Evolutionary conservation across 2,329 filamentous ascomycete genomes (phyloP).

Genomic region (Fusarium palustre): DNA sequence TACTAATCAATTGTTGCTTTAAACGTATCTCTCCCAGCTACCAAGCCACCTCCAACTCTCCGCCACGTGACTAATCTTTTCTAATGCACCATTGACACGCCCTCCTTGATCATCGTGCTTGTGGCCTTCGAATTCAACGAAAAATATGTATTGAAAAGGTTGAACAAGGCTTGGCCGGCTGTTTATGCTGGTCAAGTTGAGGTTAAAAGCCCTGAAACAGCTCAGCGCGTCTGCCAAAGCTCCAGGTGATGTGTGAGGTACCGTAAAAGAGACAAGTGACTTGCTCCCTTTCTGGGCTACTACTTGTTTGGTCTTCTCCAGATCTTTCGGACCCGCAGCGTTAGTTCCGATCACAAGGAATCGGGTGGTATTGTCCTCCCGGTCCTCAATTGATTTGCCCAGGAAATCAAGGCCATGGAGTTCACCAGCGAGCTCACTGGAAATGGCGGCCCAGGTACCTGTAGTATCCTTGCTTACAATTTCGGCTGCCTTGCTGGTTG

Average conservation of each 20-base stretch:
- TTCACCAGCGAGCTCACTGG: slow-evolving; percentile 78
- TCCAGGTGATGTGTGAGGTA: slow-evolving; percentile 82
- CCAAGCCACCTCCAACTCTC: slow-evolving; percentile 75
- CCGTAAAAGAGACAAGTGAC: slow-evolving; percentile 84
- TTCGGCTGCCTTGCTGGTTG: slow-evolving; percentile 86
- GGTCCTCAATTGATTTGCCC: slow-evolving; percentile 77
- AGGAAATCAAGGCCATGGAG: slow-evolving; percentile 76
- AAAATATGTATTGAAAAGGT: slow-evolving; percentile 94
- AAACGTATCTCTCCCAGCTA: slow-evolving; percentile 67
- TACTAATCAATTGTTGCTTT: background rate
- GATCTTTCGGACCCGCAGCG: slow-evolving; percentile 43
- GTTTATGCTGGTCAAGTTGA: slow-evolving; percentile 93
- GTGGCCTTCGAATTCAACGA: slow-evolving; percentile 86
- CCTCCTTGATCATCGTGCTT: slow-evolving; percentile 62
- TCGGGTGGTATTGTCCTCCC: slow-evolving; percentile 79
- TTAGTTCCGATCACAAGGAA: slow-evolving; percentile 74
- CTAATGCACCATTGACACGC: slow-evolving; percentile 70
- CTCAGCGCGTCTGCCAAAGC: slow-evolving; percentile 83
- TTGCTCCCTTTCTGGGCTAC: slow-evolving; percentile 62
- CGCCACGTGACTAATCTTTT: slow-evolving; percentile 68
- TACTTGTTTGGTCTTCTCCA: slow-evolving; percentile 45
- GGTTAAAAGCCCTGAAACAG: slow-evolving; percentile 76
- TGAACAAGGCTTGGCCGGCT: slow-evolving; percentile 79
- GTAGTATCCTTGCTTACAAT: slow-evolving; percentile 71
- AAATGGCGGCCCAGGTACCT: slow-evolving; percentile 79